These are phyloP conservation scores for Lotmaria passim DNA, from an alignment of 208 protist species.

Conservation along the genomic window DNA sequence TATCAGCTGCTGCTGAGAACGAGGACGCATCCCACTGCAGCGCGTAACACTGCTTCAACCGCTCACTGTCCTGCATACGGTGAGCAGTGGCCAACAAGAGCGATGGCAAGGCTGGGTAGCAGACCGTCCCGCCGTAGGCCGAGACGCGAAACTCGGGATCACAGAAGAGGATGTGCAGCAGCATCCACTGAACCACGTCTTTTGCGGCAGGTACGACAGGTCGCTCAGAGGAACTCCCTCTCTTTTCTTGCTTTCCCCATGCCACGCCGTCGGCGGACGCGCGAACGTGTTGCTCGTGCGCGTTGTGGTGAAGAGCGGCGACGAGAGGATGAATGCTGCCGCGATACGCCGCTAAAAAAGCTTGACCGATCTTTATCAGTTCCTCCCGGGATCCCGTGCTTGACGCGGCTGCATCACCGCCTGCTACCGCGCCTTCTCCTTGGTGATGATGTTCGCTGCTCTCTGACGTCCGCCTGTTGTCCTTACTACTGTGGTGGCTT, in stretches of 20 bases:
- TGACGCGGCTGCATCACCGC: no score
- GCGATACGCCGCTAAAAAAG: constrained; percentile 8
- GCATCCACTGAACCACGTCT: constrained; percentile 45
- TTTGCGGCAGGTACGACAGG: constrained; percentile 9
- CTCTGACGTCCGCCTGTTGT: no score
- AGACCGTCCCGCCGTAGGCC: constrained; percentile 43
- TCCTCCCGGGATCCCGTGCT: no score
- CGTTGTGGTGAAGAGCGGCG: constrained; percentile 3
- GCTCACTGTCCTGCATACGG: constrained; percentile 1
- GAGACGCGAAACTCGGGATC: constrained; percentile 72
- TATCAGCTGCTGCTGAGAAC: background rate
- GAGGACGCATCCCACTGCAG: constrained; percentile 6
- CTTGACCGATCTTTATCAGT: background rate
- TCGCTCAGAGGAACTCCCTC: background rate
- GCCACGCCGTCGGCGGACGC: background rate
- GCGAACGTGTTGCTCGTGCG: background rate
- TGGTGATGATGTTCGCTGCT: no score
- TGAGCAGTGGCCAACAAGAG: constrained; percentile 44
- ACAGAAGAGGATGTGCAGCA: constrained; percentile 49
- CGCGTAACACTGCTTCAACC: constrained; percentile 2
- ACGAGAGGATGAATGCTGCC: constrained; percentile 25
- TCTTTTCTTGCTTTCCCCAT: no score
- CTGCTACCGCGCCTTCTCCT: no score
- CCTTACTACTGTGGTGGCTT: no score
- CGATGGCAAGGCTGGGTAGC: constrained; percentile 66